phyloP scores from a whole-genome alignment of 176 grass and related monocot genomes.

The Oryza rufipogon region DNA sequence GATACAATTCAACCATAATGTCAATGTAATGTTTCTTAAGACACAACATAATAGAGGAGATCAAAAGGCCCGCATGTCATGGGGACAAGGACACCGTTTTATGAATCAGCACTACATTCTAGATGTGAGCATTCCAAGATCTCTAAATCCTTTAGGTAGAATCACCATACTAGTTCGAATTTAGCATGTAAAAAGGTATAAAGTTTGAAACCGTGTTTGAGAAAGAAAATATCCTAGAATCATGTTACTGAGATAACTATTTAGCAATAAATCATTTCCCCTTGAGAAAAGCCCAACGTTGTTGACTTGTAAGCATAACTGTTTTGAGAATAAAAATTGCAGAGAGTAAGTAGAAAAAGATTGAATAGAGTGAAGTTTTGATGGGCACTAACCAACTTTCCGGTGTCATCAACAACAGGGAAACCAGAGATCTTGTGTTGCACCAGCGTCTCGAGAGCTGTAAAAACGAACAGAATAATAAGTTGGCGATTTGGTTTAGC shows the following conservation, averaged over 20 bases:
- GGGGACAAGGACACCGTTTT: not conserved
- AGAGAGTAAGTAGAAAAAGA: not conserved
- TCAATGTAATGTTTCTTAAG: conserved; percentile 15
- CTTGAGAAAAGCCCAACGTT: too few species aligned
- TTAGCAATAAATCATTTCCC: not conserved
- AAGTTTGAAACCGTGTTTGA: not conserved
- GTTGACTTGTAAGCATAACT: not conserved
- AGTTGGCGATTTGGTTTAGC: conserved; percentile 7
- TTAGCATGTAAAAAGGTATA: not conserved
- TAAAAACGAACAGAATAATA: not conserved
- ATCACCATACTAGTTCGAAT: too few species aligned
- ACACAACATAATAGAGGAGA: not conserved
- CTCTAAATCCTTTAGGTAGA: not conserved
- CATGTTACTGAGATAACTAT: not conserved
- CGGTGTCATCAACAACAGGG: conserved; percentile 82
- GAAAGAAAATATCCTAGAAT: not conserved
- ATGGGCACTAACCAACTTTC: conserved; percentile 64
- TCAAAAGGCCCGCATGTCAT: not conserved
- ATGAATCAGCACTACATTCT: not conserved
- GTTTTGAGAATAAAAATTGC: not conserved
- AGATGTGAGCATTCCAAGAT: conserved; percentile 6
- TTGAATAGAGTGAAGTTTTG: not conserved
- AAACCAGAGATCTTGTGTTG: conserved; percentile 78
- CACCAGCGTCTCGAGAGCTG: conserved; percentile 81
- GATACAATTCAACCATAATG: not conserved